Base-by-base conservation (phyloP, 1,284 basidiomycete species). In the Heterobasidion irregulare region DNA sequence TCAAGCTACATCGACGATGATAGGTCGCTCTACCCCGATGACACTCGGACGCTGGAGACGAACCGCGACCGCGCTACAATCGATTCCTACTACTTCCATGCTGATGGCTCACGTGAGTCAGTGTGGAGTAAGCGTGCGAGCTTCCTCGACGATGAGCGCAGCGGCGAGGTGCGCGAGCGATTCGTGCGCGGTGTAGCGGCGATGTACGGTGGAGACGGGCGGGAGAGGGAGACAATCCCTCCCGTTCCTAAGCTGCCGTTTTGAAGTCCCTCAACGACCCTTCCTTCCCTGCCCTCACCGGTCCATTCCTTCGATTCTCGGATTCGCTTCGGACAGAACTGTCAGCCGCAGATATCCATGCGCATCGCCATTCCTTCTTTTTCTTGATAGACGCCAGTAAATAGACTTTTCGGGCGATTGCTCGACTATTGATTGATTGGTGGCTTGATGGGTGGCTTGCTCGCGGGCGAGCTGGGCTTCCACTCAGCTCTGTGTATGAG, bases 111-210 rank as follows among this genome's bases (percentile, higher is more conserved):
- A 56, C 69, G 73, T 43, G 75, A 73, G 64, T 77, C 75, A 54
- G 70, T 71, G 57, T 79, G 75, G 66, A 71, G 66, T 56, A 62
- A 59, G 38, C 76, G 77, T 7, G 68, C 67, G 46, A 82, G 80
- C 62, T 72, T 84, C 57, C 58, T 84, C 60, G 80, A 84, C 59
- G 65, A 69, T 19, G 76, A 80, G 50, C 73, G 72, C 62, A 83
- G 79, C 62, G 76, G 73, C 57, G 65, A 70, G 57, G 70, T 75
- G 55, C 69, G 81, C 53, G 72, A 75, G 47, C 66, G 74, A 61
- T 76, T 84, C 59, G 67, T 83, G 49, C 61, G 69, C 59, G 66
- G 75, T 19, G 77, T 83, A 15, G 78, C 77, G 62, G 72, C 68
- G 53, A 77, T 83, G 76, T 75, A 77, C 63, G 72, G 72, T 53